Percentiles rank a stretch among this genome's conserved stretches.
Evolutionary conservation across 2,329 filamentous ascomycete genomes (phyloP).

Genomic region (Cercospora janseana): DNA sequence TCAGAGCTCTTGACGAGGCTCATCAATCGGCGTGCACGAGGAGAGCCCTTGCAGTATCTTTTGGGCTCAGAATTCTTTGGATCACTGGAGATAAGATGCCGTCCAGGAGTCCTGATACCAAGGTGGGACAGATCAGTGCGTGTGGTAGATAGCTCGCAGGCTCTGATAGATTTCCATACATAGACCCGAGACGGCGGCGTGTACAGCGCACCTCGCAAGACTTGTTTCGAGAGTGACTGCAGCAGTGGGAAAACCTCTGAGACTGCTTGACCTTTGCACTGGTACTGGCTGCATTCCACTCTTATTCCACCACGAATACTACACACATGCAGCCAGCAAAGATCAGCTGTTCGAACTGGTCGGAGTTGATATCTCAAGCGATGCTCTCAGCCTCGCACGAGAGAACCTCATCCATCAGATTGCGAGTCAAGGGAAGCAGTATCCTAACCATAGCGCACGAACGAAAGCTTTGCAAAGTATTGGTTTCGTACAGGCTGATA

Average conservation of each 20-base stretch:
- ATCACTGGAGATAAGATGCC: conserved; percentile 72
- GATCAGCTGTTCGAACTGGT: conserved; percentile 49
- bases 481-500: conserved; percentile 39
- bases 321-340: conserved; percentile 24
- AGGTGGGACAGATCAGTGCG: conserved; percentile 47
- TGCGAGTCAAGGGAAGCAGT: conserved; percentile 43
- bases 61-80: conserved; percentile 88
- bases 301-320: conserved; percentile 64
- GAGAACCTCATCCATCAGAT: conserved; percentile 53
- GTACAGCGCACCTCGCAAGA: conserved; percentile 37
- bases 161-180: conserved; percentile 11
- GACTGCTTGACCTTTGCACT: conserved; percentile 81
- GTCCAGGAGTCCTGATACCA: conserved; percentile 79
- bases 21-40: conserved; percentile 50
- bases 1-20: conserved; percentile 30
- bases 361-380: conserved; percentile 70
- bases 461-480: conserved; percentile 25
- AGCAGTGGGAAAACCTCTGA: conserved; percentile 41
- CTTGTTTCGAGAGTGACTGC: conserved; percentile 27
- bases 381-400: conserved; percentile 63
- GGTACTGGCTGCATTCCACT: conserved; percentile 89
- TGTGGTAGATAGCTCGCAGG: conserved; percentile 8
- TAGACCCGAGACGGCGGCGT: conserved; percentile 50
- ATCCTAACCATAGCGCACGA: conserved; percentile 21
- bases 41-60: conserved; percentile 84